phyloP scores from a whole-genome alignment of 2,329 filamentous ascomycete genomes.

The Dothistroma septosporum region DNA sequence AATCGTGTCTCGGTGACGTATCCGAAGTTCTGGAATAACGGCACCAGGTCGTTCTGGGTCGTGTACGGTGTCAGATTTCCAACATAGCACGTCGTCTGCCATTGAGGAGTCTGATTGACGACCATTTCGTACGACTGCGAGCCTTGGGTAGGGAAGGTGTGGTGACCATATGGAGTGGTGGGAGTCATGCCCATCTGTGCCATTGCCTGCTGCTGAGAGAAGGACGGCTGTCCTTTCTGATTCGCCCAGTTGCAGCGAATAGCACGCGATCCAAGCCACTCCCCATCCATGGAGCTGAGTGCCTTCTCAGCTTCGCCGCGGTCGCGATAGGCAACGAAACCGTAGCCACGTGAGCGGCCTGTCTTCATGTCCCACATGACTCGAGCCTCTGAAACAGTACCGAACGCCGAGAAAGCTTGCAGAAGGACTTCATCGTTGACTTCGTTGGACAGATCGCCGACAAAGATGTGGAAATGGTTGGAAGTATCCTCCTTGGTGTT shows the following conservation, averaged over 20 bases:
- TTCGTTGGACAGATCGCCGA: slow-evolving; percentile 95
- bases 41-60: slow-evolving; percentile 92
- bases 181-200: slow-evolving; percentile 97
- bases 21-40: slow-evolving; percentile 96
- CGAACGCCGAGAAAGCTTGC: slow-evolving; percentile 94
- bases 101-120: slow-evolving; percentile 86
- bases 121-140: slow-evolving; percentile 98
- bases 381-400: slow-evolving; percentile 90
- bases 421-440: slow-evolving; percentile 94
- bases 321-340: slow-evolving; percentile 95
- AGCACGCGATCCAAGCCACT: slow-evolving; percentile 96
- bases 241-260: slow-evolving; percentile 99
- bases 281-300: slow-evolving; percentile 94
- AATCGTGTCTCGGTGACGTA: slow-evolving; percentile 96
- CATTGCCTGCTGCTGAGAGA: slow-evolving; percentile 96
- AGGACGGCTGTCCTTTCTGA: slow-evolving; percentile 98
- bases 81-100: slow-evolving; percentile 98
- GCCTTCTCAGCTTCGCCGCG: slow-evolving; percentile 92
- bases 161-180: slow-evolving; percentile 92
- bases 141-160: slow-evolving; percentile 87
- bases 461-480: slow-evolving; percentile 98
- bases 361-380: slow-evolving; percentile 99
- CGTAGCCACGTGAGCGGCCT: slow-evolving; percentile 91
- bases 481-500: slow-evolving; percentile 95
- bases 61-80: slow-evolving; percentile 98